Conservation (phyloP, 176 grass and related monocot genomes). For the Eragrostis nindensis region DNA sequence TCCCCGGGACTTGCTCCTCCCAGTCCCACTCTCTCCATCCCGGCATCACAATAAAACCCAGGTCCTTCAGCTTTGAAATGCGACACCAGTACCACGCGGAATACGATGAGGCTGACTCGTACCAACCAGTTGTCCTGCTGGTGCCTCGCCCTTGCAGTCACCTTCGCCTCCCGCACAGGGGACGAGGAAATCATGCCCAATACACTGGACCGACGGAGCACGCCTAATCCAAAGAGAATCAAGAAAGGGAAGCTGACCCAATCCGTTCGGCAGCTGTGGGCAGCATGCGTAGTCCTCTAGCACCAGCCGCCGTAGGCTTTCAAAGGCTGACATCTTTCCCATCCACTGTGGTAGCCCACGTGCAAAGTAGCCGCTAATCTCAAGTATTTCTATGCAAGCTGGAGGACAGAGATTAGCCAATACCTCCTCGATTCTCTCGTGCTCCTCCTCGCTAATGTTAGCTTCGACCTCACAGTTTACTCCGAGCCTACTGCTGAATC, state of each 20-base stretch:
- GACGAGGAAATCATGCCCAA: no score
- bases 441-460: constrained; percentile 14
- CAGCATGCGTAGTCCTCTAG: constrained; percentile 11
- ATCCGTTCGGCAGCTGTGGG: constrained; percentile 10
- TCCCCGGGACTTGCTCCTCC: background rate
- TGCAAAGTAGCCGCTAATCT: constrained; percentile 31
- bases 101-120: no score
- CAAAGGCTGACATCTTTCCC: background rate
- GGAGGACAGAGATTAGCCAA: constrained; percentile 32
- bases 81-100: no score
- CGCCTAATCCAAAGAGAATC: background rate
- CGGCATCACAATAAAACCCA: background rate
- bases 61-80: no score
- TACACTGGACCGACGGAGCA: background rate
- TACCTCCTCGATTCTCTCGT: background rate
- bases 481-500: background rate
- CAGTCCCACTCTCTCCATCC: constrained; percentile 35
- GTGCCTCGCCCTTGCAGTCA: no score
- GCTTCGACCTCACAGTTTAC: background rate
- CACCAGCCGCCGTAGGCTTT: background rate
- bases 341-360: constrained; percentile 33
- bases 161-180: no score
- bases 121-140: no score
- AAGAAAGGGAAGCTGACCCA: constrained; percentile 30
- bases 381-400: background rate